Evolutionary conservation across 2,329 filamentous ascomycete genomes (phyloP).

Genomic region (Ceratocystis cacaofunesta): DNA sequence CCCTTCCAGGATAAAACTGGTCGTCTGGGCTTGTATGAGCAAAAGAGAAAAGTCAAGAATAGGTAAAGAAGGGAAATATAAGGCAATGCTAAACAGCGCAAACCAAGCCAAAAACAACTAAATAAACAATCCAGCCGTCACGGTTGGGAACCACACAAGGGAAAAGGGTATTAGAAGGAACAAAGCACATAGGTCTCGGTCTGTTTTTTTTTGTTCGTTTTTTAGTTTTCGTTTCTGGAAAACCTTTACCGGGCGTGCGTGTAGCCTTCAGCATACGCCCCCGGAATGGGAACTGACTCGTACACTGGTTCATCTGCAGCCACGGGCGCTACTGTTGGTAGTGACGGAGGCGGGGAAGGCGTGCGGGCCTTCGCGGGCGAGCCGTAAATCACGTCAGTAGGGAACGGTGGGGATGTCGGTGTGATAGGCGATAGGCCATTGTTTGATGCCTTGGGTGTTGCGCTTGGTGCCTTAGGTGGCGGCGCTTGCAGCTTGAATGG

Average conservation of each 20-base stretch:
- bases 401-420: constrained; percentile 24
- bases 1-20: neutral
- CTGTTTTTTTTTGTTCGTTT: neutral
- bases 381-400: constrained; percentile 15
- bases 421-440: constrained; percentile 44
- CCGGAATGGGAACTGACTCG: constrained; percentile 75
- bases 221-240: neutral
- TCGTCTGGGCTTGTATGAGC: neutral
- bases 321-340: constrained; percentile 33
- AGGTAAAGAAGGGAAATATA: neutral
- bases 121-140: neutral
- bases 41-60: neutral
- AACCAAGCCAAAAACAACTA: constrained; percentile 7
- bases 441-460: constrained; percentile 55
- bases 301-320: constrained; percentile 74
- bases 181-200: neutral
- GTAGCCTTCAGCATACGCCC: constrained; percentile 47
- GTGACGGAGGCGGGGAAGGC: neutral
- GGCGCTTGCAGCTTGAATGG: constrained; percentile 73
- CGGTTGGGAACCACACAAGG: neutral
- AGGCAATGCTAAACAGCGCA: neutral
- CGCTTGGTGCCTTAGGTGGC: constrained; percentile 59
- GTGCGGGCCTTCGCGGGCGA: constrained; percentile 26
- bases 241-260: constrained; percentile 6
- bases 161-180: constrained; percentile 1